Base-by-base conservation (phyloP, 306 rosid species). In the Sphenostylis stenocarpa region DNA sequence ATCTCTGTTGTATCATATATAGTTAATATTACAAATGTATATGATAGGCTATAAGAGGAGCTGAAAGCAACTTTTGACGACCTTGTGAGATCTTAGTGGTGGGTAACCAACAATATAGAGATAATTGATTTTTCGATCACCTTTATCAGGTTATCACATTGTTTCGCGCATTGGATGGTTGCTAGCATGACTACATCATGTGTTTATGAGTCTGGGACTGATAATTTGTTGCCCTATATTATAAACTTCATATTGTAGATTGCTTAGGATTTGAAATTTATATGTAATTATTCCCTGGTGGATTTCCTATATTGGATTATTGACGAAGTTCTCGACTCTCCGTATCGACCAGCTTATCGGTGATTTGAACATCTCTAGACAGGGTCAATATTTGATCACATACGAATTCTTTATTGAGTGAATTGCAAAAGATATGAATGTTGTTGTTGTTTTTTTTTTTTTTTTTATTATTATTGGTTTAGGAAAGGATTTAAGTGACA, bases 101-200 rank as follows among this genome's bases (percentile, higher is more conserved):
- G 52, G 44, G 19, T 44, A 44, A 57, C 13, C 17, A 60, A 28
- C 69, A n/a, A 15, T 52, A 0, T 4, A 60, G 67, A 17, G 36
- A 62, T n/a, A 63, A 77, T 75, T 72, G 85, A 79, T 68, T 68
- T 24, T 64, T 80, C 41, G 57, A 67, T 85, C 79, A 58, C 67
- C 83, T 68, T 39, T 56, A 56, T 56, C 6, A 24, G 28, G 36
- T 56, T 14, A 55, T 56, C 52, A 61, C 56, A 72, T 47, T 60
- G 20, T 51, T 70, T 57, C 26, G 57, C 67, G 76, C 48, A 43
- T 29, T 79, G 48, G 71, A 65, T 74, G 80, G 63, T 61, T 60
- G 24, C 4, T 66, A 64, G 74, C 80, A 67, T 72, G 41, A 74
- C 4, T 41, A 45, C 41, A 41, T 41, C 67, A 47, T n/a, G 43